Evolutionary conservation across 495 filamentous ascomycete genomes (phyloP), one percentile per base, ranked within the genome.

Genomic region (Trichoderma gamsii): DNA sequence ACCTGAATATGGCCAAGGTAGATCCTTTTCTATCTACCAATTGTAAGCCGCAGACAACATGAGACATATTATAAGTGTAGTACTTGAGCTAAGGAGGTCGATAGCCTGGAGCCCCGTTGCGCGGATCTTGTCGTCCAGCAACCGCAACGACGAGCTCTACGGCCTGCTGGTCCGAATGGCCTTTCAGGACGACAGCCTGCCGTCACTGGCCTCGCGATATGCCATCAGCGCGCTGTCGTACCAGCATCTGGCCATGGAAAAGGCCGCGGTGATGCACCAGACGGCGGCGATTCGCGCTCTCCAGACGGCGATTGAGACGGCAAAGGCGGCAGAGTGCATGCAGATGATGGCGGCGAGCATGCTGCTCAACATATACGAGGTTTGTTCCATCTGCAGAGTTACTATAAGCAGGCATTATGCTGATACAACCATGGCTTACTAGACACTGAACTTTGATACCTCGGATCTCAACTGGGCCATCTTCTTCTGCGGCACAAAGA

Each of bases 341-440:
- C 72, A 68, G 66, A 21, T 68, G 44, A 69, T 73, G 49, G 72
- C 72, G 1, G 72, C 72, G 25, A 73, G 72, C 66, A 65, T 73
- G 70, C 67, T 73, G 21, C 67, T 73, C 23, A 71, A 69, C 63
- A 68, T 68, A 65, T 65, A 66, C 49, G 68, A 73, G 56, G 72
- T 71, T 29, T 8, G 41, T 67, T 1, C 11, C 6, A 12, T 5
- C 11, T 18, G 21, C 29, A 29, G 29, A 29, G 29, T 7, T 8
- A 5, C 23, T 21, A 38, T 7, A 38, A 38, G 35, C 35, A 7
- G 7, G 35, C 35, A 38, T 6, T 3, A 38, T 38, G 35, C 35
- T 38, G 7, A 38, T 38, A 4, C 46, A 9, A 0, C 25, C 3
- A 15, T 38, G 41, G 15, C 13, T 6, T 18, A 12, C 13, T 15